Conservation (phyloP, 345 rosid species). For the Citrus hindsii region DNA sequence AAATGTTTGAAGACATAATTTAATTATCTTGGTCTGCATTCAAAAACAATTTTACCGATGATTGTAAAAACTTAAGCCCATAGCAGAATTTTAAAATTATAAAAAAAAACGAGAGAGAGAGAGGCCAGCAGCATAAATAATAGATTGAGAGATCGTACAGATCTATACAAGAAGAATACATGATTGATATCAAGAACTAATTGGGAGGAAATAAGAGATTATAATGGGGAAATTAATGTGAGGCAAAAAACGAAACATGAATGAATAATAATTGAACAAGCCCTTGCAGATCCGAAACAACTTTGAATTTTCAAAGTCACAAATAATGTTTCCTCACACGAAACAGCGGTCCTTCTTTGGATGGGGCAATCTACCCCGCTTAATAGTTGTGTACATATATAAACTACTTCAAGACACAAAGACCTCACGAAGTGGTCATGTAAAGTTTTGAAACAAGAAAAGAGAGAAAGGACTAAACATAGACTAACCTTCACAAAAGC, state of each 20-base stretch:
- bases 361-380: slow-evolving; percentile 24
- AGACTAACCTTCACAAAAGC: slow-evolving; percentile 21
- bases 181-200: not conserved
- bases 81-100: too few species aligned
- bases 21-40: too few species aligned
- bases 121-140: too few species aligned
- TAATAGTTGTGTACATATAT: slow-evolving; percentile 27
- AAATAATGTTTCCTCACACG: slow-evolving; percentile 24
- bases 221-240: not conserved
- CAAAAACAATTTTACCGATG: too few species aligned
- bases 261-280: slow-evolving; percentile 3
- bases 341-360: slow-evolving; percentile 15
- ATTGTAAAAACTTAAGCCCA: too few species aligned
- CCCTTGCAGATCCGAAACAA: slow-evolving; percentile 13
- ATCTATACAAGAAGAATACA: not conserved
- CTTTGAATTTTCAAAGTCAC: slow-evolving; percentile 25
- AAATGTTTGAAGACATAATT: too few species aligned
- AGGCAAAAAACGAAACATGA: not conserved
- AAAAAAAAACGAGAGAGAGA: too few species aligned
- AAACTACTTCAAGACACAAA: slow-evolving; percentile 20
- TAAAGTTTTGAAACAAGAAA: slow-evolving; percentile 10
- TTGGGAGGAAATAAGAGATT: not conserved
- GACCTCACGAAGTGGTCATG: slow-evolving; percentile 11
- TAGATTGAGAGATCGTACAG: too few species aligned
- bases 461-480: slow-evolving; percentile 9